phyloP scores from a whole-genome alignment of 805 yeast genomes.

The Candida tibetensis region DNA sequence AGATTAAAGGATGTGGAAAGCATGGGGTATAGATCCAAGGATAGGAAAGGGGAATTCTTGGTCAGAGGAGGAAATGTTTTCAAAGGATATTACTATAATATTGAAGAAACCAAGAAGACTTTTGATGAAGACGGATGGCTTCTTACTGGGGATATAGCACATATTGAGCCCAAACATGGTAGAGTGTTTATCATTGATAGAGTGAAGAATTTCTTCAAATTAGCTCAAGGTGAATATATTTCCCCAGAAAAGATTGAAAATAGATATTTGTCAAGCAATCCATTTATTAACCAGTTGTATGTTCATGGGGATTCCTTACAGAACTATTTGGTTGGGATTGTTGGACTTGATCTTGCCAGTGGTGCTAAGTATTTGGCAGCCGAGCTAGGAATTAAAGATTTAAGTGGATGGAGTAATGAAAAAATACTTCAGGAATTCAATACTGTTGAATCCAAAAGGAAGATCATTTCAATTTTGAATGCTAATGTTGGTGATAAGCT shows the following conservation, averaged over 20 bases:
- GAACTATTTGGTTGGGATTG: conserved; percentile 28
- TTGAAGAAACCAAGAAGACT: conserved; percentile 45
- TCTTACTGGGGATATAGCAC: conserved; percentile 53
- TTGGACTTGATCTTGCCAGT: conserved; percentile 24
- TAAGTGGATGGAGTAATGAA: conserved; percentile 4
- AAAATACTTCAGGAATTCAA: conserved; percentile 24
- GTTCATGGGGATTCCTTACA: conserved; percentile 33
- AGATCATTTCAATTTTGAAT: conserved; percentile 24
- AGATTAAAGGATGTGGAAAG: conserved; percentile 15
- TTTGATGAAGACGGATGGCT: conserved; percentile 53
- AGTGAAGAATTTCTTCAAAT: conserved; percentile 45
- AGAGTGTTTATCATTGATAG: conserved; percentile 47
- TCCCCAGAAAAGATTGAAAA: conserved; percentile 41
- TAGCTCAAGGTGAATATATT: conserved; percentile 44
- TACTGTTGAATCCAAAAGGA: conserved; percentile 17
- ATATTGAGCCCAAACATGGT: conserved; percentile 27
- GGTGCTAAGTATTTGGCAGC: conserved; percentile 20
- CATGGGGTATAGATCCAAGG: conserved; percentile 18
- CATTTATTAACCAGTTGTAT: conserved; percentile 27
- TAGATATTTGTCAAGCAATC: conserved; percentile 28
- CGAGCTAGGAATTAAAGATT: conserved; percentile 13
- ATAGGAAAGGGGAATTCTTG: conserved; percentile 50
- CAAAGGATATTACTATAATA: conserved; percentile 48
- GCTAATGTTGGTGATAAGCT: conserved; percentile 18
- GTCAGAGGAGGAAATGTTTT: conserved; percentile 57